A percentile compares a stretch with the other conserved stretches of the same genome.
These are phyloP conservation scores for Backusella morwellensis DNA, from an alignment of 192 early-diverging fungal species.

Conservation along the genomic window DNA sequence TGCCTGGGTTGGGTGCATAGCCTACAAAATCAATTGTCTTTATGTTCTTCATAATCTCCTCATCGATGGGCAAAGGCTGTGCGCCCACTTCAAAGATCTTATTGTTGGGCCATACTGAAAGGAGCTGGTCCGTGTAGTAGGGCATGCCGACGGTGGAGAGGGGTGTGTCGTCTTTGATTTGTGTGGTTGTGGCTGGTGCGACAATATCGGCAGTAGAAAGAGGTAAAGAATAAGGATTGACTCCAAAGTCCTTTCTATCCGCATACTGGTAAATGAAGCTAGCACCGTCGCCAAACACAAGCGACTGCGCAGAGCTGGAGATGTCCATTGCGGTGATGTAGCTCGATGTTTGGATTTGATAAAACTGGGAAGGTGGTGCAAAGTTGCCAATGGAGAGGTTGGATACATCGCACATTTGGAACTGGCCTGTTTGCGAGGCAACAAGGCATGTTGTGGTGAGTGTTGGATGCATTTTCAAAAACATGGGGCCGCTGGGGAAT, in stretches of 20 bases:
- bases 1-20: slow-evolving; percentile 86
- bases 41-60: slow-evolving; percentile 71
- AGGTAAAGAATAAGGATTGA: slow-evolving; percentile 64
- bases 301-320: slow-evolving; percentile 72
- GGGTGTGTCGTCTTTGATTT: slow-evolving; percentile 57
- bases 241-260: slow-evolving; percentile 58
- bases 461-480: slow-evolving; percentile 73
- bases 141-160: slow-evolving; percentile 81
- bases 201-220: slow-evolving; percentile 51
- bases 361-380: slow-evolving; percentile 45
- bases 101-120: slow-evolving; percentile 75
- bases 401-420: slow-evolving; percentile 66
- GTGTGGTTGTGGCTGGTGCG: slow-evolving; percentile 23
- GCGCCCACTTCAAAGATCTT: slow-evolving; percentile 70
- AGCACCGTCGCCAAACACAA: slow-evolving; percentile 75
- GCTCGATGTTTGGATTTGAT: slow-evolving; percentile 57
- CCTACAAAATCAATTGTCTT: slow-evolving; percentile 93
- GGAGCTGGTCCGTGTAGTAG: slow-evolving; percentile 69
- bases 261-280: slow-evolving; percentile 81
- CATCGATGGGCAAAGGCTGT: slow-evolving; percentile 71
- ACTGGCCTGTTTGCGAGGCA: slow-evolving; percentile 64
- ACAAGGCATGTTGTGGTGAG: slow-evolving; percentile 63
- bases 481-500: slow-evolving; percentile 63
- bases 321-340: slow-evolving; percentile 75
- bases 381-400: slow-evolving; percentile 40